These are phyloP conservation scores for Casuarina cunninghamiana DNA, from an alignment of 306 rosid genomes.

Conservation along the genomic window DNA sequence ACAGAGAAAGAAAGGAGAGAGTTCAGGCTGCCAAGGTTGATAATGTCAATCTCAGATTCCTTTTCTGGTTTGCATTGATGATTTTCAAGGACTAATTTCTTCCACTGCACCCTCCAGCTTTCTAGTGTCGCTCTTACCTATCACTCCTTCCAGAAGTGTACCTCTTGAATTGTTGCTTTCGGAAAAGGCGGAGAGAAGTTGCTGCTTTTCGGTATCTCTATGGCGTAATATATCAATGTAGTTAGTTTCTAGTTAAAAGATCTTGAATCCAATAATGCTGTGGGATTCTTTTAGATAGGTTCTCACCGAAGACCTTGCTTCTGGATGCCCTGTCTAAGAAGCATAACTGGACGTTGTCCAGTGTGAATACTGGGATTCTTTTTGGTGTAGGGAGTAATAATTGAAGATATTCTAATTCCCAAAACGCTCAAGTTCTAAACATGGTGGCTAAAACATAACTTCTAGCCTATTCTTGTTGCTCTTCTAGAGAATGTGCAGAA, in stretches of 20 bases:
- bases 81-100: background rate
- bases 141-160: background rate
- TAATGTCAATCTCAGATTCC: background rate
- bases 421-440: background rate
- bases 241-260: background rate
- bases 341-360: background rate
- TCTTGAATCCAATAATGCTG: background rate
- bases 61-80: background rate
- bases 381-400: background rate
- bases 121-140: background rate
- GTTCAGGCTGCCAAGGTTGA: background rate
- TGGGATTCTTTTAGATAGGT: background rate
- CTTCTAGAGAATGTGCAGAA: background rate
- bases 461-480: background rate
- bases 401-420: background rate
- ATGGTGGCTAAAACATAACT: background rate
- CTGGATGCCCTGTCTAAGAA: background rate
- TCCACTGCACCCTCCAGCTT: background rate
- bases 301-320: background rate
- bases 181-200: background rate
- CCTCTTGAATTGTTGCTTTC: background rate
- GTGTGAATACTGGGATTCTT: background rate
- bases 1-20: background rate
- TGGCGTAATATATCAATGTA: background rate
- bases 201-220: background rate